Evolutionary conservation across 768 basidiomycete species (phyloP).

Genomic region (Mrakia gelida): DNA sequence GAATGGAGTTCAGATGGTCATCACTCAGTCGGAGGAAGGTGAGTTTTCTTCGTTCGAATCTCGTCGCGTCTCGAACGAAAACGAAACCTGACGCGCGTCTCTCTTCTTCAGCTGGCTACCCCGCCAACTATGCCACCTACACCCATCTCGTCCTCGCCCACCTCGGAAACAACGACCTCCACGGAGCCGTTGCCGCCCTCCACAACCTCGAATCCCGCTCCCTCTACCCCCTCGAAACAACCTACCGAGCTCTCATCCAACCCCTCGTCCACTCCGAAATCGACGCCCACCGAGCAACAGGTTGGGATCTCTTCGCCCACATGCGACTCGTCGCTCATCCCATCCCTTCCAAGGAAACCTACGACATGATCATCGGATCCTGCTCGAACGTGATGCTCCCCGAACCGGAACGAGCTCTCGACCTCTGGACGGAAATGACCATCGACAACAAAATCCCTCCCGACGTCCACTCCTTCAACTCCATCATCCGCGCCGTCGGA

Average conservation of each 20-base stretch:
- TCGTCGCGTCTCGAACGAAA: not conserved
- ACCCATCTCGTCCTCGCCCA: conserved; percentile 55
- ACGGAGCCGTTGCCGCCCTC: conserved; percentile 52
- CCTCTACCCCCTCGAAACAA: conserved; percentile 27
- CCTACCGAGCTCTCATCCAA: conserved; percentile 33
- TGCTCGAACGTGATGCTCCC: conserved; percentile 59
- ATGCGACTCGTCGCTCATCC: conserved; percentile 95
- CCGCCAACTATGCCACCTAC: conserved; percentile 54
- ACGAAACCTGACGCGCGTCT: not conserved
- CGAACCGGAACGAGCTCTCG: conserved; percentile 85
- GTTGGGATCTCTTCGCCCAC: conserved; percentile 91
- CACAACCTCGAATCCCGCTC: conserved; percentile 32
- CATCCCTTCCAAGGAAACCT: conserved; percentile 64
- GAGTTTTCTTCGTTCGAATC: not conserved
- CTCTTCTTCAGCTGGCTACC: conserved; percentile 43
- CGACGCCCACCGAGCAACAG: conserved; percentile 56
- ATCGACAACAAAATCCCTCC: conserved; percentile 62
- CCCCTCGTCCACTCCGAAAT: conserved; percentile 32
- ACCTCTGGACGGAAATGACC: conserved; percentile 91
- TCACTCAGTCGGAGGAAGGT: conserved; percentile 15
- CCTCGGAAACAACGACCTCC: conserved; percentile 38
- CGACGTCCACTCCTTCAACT: conserved; percentile 67
- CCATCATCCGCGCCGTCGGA: conserved; percentile 68
- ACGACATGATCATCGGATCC: conserved; percentile 79
- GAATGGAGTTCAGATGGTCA: not conserved